Base-by-base conservation (phyloP, 352 stramenopile genomes). In the Peronospora tabacina region DNA sequence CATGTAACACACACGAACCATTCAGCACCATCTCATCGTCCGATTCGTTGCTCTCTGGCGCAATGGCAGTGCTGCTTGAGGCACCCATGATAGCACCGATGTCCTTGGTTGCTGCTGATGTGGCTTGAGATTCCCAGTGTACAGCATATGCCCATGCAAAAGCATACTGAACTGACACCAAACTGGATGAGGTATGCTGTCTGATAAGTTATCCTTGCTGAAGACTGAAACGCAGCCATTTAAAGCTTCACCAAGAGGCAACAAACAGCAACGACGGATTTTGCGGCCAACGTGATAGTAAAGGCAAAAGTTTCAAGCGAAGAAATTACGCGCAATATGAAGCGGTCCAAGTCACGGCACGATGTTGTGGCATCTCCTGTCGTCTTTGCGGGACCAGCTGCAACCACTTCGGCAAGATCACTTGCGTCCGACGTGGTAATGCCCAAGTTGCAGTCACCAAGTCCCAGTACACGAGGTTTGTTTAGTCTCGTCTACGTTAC, bases 241-340 rank as follows among this genome's bases (percentile, higher is more conserved):
- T 38, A 41, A 57, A 57, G 47, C 40, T 38, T 33, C 45, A 39
- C 45, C 53, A 65, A 63, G 39, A 44, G 59, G 55, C 54, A 67
- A 52, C 40, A 47, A 20, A 41, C 44, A 56, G 33, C 38, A 59
- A 32, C 42, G 28, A n/a, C 32, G 30, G 15, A 54, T 58, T 43
- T 41, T 51, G 40, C 20, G 34, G 47, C 6, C 15, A 46, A 39
- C 19, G 44, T 28, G 26, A 87, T 87, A 74, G 67, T 60, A 44
- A 87, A 82, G 57, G 66, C 71, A 16, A 84, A 82, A 34, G 58
- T 72, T 5, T 63, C 65, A 12, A 76, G 69, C 44, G 73, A 89
- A 48, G 75, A 89, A 22, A 55, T 70, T 36, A 87, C 86, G 69
- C 75, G 73, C 53, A 83, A 76, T 49, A 68, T 66, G 29, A 89